These are phyloP conservation scores for Microbotryum saponariae DNA, from an alignment of 1,284 basidiomycete species.

Conservation along the genomic window DNA sequence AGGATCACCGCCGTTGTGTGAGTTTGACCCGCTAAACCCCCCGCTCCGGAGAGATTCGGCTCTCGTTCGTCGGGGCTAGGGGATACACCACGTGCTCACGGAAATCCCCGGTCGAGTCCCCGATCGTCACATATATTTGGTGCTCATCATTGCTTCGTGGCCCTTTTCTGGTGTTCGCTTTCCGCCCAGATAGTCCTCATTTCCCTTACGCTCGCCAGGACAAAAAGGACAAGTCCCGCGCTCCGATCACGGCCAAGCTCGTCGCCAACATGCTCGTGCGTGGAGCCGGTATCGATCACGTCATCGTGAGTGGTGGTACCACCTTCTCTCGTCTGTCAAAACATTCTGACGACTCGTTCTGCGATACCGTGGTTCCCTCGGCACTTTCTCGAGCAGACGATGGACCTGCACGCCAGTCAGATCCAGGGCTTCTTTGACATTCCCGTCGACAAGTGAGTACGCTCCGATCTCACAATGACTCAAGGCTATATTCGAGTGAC, in stretches of 20 bases:
- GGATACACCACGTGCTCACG: not conserved
- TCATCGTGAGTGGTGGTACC: slow-evolving; percentile 64
- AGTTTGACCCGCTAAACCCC: not conserved
- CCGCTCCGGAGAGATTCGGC: not conserved
- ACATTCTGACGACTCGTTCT: not conserved
- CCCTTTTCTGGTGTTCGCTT: not conserved
- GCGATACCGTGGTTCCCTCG: slow-evolving; percentile 5
- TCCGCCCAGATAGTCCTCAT: slow-evolving; percentile 55
- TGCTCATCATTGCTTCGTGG: not conserved
- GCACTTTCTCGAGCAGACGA: slow-evolving; percentile 59
- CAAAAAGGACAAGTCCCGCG: slow-evolving; percentile 98
- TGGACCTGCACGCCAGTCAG: slow-evolving; percentile 96
- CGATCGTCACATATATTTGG: not conserved
- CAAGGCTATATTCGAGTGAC: not conserved
- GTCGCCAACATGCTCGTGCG: slow-evolving; percentile 96
- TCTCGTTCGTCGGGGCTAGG: too few species aligned
- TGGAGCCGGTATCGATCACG: slow-evolving; percentile 94
- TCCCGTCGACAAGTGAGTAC: slow-evolving; percentile 95
- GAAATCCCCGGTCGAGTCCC: not conserved
- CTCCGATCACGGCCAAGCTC: slow-evolving; percentile 96
- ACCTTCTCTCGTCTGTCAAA: not conserved
- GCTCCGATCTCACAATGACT: not conserved
- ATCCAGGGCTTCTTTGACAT: slow-evolving; percentile 99
- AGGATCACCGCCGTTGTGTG: slow-evolving; percentile 81
- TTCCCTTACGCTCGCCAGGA: slow-evolving; percentile 96